phyloP scores from a whole-genome alignment of 257 asterid species.

The Salvia miltiorrhiza region DNA sequence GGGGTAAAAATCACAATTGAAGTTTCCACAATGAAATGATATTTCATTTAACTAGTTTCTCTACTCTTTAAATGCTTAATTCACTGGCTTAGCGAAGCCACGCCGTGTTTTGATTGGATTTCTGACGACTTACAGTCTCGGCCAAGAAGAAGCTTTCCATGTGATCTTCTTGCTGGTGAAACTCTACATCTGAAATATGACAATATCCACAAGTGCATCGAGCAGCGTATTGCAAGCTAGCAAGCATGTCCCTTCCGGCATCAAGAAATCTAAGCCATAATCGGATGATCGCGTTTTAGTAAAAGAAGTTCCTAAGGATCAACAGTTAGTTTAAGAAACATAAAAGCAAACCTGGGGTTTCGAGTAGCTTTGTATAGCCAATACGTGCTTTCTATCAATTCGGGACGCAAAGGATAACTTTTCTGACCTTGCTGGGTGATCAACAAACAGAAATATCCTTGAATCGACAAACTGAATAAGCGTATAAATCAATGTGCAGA shows the following conservation, averaged over 20 bases:
- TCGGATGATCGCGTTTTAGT: not conserved
- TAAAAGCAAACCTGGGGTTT: conserved; percentile 69
- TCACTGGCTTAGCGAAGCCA: not conserved
- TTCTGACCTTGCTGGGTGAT: conserved; percentile 88
- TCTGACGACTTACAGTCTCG: conserved; percentile 67
- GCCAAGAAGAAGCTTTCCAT: conserved; percentile 99
- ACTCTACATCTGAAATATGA: conserved; percentile 94
- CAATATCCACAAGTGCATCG: conserved; percentile 97
- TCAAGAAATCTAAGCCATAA: conserved; percentile 63
- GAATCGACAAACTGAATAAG: not conserved
- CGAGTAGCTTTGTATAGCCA: conserved; percentile 98
- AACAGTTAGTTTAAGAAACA: conserved; percentile 12
- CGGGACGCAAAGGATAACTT: conserved; percentile 98
- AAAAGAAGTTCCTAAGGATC: conserved; percentile 4
- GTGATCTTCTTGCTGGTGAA: conserved; percentile 92
- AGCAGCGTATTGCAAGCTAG: conserved; percentile 92
- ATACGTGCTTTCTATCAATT: conserved; percentile 94
- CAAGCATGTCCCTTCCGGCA: conserved; percentile 94
- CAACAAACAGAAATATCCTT: too few relatives aligned
- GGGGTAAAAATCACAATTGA: not conserved
- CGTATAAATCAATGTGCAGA: not conserved
- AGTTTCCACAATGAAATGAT: not conserved
- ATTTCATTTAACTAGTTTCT: not conserved
- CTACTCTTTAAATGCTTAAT: not conserved
- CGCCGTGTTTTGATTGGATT: not conserved